Base-by-base conservation (phyloP, 306 rosid genomes). In the Lablab purpureus region DNA sequence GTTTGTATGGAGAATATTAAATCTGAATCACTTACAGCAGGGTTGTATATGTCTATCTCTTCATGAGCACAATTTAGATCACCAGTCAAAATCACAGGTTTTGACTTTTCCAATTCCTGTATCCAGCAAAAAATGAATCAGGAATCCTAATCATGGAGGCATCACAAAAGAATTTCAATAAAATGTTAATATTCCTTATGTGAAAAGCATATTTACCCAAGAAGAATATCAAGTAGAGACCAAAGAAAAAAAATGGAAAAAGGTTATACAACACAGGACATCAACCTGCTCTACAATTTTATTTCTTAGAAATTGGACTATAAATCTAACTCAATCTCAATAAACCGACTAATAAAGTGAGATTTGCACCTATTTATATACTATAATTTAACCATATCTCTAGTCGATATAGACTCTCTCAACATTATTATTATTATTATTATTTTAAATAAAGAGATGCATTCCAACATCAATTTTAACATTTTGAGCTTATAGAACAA, bases 41-140 rank as follows among this genome's bases (percentile, higher is more conserved):
- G 99, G 77, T 94, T 87, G 83, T 76, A 84, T 82, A 94, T 91
- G 86, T 92, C 99, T 79, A 92, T 94, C 91, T 94, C 99, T 86
- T 94, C 88, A 81, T 94, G 97, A 65, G 99, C 99, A 80, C 99
- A 94, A 67, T 94, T 94, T 75, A 94, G 87, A 86, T 94, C 99
- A 82, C 99, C 99, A 2, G 99, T 89, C 86, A 94, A 89, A 85
- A 94, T 81, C 43, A 94, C 95, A 13, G 99, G 97, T 82, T 94
- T 94, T 46, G 88, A 88, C 83, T 89, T 94, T 81, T 94, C 99
- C 80, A 94, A 90, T 84, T 94, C 99, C 99, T 92, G 89, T 47
- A 81, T 41, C 78, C 79, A 84, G 62, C 67, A 86, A 40, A 81
- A 78, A 77, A 69, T 25, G 30, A 65, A 81, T 18, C 58, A 37